These are phyloP conservation scores for Apostasia shenzhenica DNA, from an alignment of 106 monocot genomes.

Conservation along the genomic window DNA sequence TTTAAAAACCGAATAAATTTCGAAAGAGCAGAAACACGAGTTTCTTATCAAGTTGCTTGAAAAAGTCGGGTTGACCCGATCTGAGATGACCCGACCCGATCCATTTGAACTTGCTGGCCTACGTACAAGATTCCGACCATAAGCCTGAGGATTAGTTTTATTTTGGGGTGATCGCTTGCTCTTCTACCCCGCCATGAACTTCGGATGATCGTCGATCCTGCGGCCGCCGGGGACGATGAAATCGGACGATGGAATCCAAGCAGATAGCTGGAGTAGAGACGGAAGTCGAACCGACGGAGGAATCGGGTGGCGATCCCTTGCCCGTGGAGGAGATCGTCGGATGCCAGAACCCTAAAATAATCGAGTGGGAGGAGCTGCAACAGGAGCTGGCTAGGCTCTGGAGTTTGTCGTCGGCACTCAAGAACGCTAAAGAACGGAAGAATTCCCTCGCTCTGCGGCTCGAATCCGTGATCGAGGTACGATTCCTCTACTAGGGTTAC, in stretches of 20 bases:
- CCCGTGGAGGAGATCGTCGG: conserved; percentile 16
- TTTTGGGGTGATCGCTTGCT: too few species aligned
- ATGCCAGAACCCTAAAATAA: conserved; percentile 43
- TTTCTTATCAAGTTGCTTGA: too few species aligned
- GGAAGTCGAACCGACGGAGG: neutral
- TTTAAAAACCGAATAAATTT: too few species aligned
- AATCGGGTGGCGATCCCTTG: conserved; percentile 9
- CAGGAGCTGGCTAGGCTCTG: conserved; percentile 81
- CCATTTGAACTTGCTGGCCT: too few species aligned
- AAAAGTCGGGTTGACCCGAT: too few species aligned
- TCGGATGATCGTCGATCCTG: neutral
- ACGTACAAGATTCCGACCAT: too few species aligned
- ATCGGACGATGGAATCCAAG: conserved; percentile 8
- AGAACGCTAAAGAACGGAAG: conserved; percentile 56
- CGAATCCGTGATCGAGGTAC: conserved; percentile 59
- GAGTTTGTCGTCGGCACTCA: conserved; percentile 71
- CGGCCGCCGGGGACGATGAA: conserved; percentile 3
- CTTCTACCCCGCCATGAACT: neutral
- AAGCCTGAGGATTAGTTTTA: too few species aligned
- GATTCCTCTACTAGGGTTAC: neutral
- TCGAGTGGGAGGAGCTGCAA: conserved; percentile 92
- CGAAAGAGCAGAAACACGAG: too few species aligned
- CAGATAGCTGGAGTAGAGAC: neutral
- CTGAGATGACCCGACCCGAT: too few species aligned
- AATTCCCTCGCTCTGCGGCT: conserved; percentile 39